These are phyloP conservation scores for Symbiodinium pilosum DNA, from an alignment of 73 alveolate genomes.

Conservation along the genomic window DNA sequence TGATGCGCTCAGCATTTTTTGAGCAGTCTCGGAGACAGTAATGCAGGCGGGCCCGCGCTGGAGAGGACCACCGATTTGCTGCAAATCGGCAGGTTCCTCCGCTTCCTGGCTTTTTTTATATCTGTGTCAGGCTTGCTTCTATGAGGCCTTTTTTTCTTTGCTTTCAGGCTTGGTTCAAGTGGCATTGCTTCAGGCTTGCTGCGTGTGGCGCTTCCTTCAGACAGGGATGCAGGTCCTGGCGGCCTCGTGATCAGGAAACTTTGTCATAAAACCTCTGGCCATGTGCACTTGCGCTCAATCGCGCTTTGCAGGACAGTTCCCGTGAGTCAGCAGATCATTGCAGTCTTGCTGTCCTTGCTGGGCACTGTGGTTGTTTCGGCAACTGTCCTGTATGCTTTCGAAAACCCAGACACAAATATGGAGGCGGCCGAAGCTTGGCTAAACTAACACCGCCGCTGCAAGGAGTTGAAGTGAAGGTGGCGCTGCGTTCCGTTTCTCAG, in stretches of 20 bases:
- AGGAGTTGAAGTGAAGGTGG: not conserved
- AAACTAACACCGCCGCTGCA: not conserved
- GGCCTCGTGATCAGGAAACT: not conserved
- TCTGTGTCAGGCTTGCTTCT: no score
- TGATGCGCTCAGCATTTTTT: no score
- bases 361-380: constrained; percentile 80
- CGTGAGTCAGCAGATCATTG: constrained; percentile 76
- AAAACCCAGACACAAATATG: constrained; percentile 19
- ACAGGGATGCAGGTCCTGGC: not conserved
- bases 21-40: no score
- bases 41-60: constrained; percentile 51
- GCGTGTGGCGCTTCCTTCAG: constrained; percentile 59
- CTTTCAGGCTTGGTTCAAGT: no score
- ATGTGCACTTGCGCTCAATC: no score
- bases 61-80: constrained; percentile 55
- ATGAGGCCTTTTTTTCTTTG: not conserved
- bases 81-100: constrained; percentile 86
- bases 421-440: not conserved
- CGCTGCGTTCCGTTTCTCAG: not conserved
- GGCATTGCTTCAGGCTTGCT: constrained; percentile 52
- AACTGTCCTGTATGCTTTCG: constrained; percentile 65
- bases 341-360: constrained; percentile 59
- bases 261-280: no score
- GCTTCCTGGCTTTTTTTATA: not conserved
- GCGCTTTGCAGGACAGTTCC: constrained; percentile 24